phyloP scores from a whole-genome alignment of 2,329 filamentous ascomycete genomes.

The Pseudocercospora fuligena region DNA sequence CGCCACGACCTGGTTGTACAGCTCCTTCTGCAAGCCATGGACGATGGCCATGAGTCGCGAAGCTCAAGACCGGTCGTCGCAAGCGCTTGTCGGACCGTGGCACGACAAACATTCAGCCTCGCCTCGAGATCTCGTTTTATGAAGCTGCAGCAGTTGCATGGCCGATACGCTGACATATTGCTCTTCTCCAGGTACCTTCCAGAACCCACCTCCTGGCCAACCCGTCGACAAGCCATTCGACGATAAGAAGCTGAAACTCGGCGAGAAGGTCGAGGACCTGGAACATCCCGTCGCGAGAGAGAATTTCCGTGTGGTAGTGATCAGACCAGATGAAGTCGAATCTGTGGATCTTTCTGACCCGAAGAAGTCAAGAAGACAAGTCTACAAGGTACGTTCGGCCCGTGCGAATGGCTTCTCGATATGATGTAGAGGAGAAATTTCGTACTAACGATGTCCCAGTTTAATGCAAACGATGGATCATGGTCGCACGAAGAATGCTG shows the following conservation, averaged over 20 bases:
- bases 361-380: conserved; percentile 65
- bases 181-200: conserved; percentile 63
- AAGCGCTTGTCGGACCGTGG: not conserved
- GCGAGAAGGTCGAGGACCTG: conserved; percentile 71
- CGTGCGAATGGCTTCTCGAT: not conserved
- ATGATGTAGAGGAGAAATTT: not conserved
- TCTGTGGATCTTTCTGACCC: conserved; percentile 72
- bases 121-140: not conserved
- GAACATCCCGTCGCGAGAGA: conserved; percentile 71
- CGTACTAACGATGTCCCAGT: conserved; percentile 32
- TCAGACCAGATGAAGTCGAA: conserved; percentile 80
- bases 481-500: conserved; percentile 76
- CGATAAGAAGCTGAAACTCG: conserved; percentile 51
- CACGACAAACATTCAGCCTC: not conserved
- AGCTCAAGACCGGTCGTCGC: not conserved
- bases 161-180: conserved; percentile 1
- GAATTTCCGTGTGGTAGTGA: conserved; percentile 86
- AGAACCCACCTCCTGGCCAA: conserved; percentile 58
- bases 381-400: conserved; percentile 58
- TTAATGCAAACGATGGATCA: conserved; percentile 54
- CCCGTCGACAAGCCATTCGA: conserved; percentile 52
- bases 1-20: conserved; percentile 17
- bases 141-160: not conserved
- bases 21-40: conserved; percentile 16
- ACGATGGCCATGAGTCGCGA: conserved; percentile 1